Base-by-base conservation (phyloP, 257 asterid species). In the Penstemon newberryi region DNA sequence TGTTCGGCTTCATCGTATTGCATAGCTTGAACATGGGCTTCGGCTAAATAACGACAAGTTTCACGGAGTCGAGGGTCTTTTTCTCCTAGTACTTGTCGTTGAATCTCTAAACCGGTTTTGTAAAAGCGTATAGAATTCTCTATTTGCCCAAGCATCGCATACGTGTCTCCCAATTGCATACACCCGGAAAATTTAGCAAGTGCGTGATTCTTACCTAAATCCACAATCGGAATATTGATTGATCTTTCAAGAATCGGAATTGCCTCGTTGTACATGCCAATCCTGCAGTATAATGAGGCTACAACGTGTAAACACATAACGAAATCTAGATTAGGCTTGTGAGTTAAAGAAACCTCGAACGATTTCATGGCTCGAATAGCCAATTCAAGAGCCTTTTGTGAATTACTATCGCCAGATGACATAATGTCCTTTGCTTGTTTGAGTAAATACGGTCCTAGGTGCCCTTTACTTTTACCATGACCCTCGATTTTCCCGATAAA, bases 151-250 rank as follows among this genome's bases (percentile, higher is more conserved):
- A 82, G 76, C 95, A 87, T 86, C 3, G 98, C 98, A 70, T 91
- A 83, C 1, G 95, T 94, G 61, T 94, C 99, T 4, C 98, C 99
- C 39, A 94, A 70, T 74, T 94, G 99, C 99, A 94, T 94, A 76
- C 93, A 86, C 47, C 99, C 99, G 0, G 96, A 85, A 60, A 94
- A 94, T 71, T 94, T 94, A 0, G 99, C 99, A 8, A 91, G 87
- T 12, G 96, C 92, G 12, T 94, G 99, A 43, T 79, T 80, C 54
- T 84, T 88, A 69, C 93, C 96, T 70, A 84, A 77, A 73, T 89
- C 96, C 83, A 87, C 85, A 37, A 50, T 74, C 2, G 98, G 96
- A 42, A 94, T 70, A n/a, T 89, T 92, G 33, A 91, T 90, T 0
- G 99, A 91, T 56, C 68, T 77, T 75, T 94, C 96, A 3, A 94